Evolutionary conservation across 2,329 filamentous ascomycete species (phyloP).

Genomic region (Scytalidium sp.): DNA sequence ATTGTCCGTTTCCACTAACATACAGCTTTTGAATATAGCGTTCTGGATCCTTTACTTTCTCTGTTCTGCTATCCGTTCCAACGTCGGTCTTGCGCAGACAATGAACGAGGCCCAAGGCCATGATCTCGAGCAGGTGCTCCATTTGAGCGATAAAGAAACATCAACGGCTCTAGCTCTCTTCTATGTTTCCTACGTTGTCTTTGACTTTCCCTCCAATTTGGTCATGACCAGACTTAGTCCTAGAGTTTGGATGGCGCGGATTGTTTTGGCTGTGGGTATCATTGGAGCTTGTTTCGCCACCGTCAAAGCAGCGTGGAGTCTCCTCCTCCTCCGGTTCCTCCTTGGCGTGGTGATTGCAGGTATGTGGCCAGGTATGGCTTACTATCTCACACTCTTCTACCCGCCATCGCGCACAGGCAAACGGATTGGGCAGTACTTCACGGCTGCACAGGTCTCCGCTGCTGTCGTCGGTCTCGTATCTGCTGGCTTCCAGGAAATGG

Average conservation of each 20-base stretch:
- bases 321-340: slow-evolving; percentile 75
- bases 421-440: slow-evolving; percentile 87
- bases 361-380: slow-evolving; percentile 95
- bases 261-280: slow-evolving; percentile 82
- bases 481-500: slow-evolving; percentile 89
- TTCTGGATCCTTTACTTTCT: slow-evolving; percentile 93
- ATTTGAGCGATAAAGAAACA: slow-evolving; percentile 70
- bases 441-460: slow-evolving; percentile 82
- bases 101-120: slow-evolving; percentile 75
- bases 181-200: slow-evolving; percentile 88
- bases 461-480: slow-evolving; percentile 87
- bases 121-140: slow-evolving; percentile 69
- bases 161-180: slow-evolving; percentile 84
- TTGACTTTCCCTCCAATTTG: slow-evolving; percentile 85
- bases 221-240: slow-evolving; percentile 84
- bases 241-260: slow-evolving; percentile 87
- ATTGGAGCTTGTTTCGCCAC: slow-evolving; percentile 83
- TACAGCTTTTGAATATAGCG: slow-evolving; percentile 40
- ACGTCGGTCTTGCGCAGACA: slow-evolving; percentile 90
- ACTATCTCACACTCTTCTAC: slow-evolving; percentile 90
- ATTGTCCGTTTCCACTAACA: too few relatives aligned
- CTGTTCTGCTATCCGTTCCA: slow-evolving; percentile 87
- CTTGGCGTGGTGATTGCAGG: slow-evolving; percentile 86
- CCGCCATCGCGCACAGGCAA: slow-evolving; percentile 83
- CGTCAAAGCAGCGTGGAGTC: slow-evolving; percentile 77